Conservation (phyloP, 1,284 basidiomycete species). For the Cutaneotrichosporon sp. region DNA sequence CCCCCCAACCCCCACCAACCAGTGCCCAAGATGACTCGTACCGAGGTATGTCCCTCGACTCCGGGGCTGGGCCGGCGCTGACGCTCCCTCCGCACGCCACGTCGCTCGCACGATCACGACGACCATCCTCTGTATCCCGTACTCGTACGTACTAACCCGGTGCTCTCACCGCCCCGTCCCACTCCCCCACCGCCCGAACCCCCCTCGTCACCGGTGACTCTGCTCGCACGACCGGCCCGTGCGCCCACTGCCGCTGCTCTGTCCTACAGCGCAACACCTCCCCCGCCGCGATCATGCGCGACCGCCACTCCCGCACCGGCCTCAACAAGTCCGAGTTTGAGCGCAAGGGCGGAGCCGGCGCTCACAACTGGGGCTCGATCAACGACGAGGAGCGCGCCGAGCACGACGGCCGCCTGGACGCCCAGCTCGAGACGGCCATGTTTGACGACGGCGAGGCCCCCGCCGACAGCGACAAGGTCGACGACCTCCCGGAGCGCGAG, state of each 20-base stretch:
- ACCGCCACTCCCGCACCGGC: conserved; percentile 71
- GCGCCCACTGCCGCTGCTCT: background rate
- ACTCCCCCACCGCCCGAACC: background rate
- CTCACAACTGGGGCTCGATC: conserved; percentile 79
- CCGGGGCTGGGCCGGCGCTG: background rate
- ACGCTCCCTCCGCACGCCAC: background rate
- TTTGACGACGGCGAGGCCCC: conserved; percentile 56
- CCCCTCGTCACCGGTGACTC: background rate
- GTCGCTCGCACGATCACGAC: background rate
- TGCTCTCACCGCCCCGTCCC: background rate
- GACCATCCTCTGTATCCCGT: background rate
- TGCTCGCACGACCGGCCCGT: background rate
- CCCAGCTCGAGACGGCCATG: conserved; percentile 51
- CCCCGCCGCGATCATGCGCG: conserved; percentile 72
- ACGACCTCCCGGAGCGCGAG: conserved; percentile 15
- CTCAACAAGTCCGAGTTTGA: conserved; percentile 63
- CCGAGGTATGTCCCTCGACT: conserved; percentile 22
- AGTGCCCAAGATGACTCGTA: conserved; percentile 29
- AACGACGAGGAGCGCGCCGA: conserved; percentile 64
- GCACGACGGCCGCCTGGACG: conserved; percentile 33
- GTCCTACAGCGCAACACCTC: conserved; percentile 58
- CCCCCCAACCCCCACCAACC: conserved; percentile 6
- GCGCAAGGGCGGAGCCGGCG: conserved; percentile 75
- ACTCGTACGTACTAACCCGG: background rate
- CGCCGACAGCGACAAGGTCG: conserved; percentile 7